A percentile compares a stretch with the other conserved stretches of the same genome.
phyloP scores from a whole-genome alignment of 345 rosid species.

The Citrus mangshanensis region DNA sequence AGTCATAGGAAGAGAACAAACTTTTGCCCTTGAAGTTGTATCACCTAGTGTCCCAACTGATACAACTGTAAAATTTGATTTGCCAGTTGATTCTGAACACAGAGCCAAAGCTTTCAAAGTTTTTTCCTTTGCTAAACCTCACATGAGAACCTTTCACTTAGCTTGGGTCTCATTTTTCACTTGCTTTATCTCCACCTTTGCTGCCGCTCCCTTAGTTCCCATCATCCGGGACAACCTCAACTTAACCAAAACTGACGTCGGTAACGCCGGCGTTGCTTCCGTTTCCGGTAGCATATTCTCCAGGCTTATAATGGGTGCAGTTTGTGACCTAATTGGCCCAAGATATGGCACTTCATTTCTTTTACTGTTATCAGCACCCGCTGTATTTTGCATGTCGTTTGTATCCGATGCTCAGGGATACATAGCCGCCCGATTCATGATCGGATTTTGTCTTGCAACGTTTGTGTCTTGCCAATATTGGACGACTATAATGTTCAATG shows the following conservation, averaged over 20 bases:
- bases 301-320: conserved; percentile 84
- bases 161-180: conserved; percentile 91
- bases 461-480: conserved; percentile 91
- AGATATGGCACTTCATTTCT: conserved; percentile 82
- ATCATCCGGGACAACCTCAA: conserved; percentile 82
- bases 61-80: conserved; percentile 49
- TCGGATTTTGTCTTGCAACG: conserved; percentile 87
- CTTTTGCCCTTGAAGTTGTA: conserved; percentile 59
- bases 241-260: conserved; percentile 58
- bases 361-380: conserved; percentile 71
- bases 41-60: conserved; percentile 63
- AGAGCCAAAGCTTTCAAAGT: conserved; percentile 71
- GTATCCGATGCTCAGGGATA: conserved; percentile 68
- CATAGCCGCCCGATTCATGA: conserved; percentile 79
- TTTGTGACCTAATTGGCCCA: conserved; percentile 78
- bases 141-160: conserved; percentile 85
- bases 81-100: conserved; percentile 86
- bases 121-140: conserved; percentile 75
- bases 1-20: conserved; percentile 63
- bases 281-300: conserved; percentile 89
- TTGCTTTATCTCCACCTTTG: conserved; percentile 85
- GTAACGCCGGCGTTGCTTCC: conserved; percentile 89
- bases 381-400: conserved; percentile 87
- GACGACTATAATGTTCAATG: conserved; percentile 95
- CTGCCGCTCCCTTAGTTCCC: conserved; percentile 88